These are phyloP conservation scores for Talaromyces nanjingensis DNA, from an alignment of 495 filamentous ascomycete genomes.

Conservation along the genomic window DNA sequence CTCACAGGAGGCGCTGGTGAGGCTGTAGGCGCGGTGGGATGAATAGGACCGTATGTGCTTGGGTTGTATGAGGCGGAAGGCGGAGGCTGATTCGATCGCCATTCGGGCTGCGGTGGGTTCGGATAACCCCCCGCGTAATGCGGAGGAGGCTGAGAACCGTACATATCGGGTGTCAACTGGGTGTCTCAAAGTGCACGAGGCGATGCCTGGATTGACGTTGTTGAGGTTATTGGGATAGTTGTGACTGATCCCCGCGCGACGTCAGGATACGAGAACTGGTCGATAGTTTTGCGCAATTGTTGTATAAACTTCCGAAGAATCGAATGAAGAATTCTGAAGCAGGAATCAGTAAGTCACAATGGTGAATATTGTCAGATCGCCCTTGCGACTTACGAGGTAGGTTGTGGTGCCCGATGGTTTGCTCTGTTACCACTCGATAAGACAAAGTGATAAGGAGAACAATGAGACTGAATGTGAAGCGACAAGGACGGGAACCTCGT, in stretches of 20 bases:
- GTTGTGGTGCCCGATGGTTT: background rate
- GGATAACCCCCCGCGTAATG: slow-evolving; percentile 15
- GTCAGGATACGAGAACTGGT: background rate
- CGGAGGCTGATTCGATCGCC: slow-evolving; percentile 26
- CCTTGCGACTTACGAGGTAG: background rate
- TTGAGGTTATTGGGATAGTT: background rate
- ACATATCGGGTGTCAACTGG: background rate
- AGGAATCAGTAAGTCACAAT: background rate
- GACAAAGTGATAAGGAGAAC: background rate
- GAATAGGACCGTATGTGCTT: slow-evolving; percentile 32
- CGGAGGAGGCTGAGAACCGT: slow-evolving; percentile 17
- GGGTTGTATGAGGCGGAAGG: slow-evolving; percentile 31
- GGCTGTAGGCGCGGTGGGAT: slow-evolving; percentile 13
- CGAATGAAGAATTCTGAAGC: background rate
- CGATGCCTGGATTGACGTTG: background rate
- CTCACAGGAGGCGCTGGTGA: slow-evolving; percentile 16
- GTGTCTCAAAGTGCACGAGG: background rate
- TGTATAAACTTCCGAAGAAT: background rate
- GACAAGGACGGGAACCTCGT: background rate
- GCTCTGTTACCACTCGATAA: background rate
- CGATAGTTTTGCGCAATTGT: background rate
- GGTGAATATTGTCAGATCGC: background rate
- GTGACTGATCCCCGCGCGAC: background rate
- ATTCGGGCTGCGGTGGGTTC: slow-evolving; percentile 36
- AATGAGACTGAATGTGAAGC: background rate